Conservation (phyloP, 495 filamentous ascomycete species). For the Lophiostoma macrostomum region DNA sequence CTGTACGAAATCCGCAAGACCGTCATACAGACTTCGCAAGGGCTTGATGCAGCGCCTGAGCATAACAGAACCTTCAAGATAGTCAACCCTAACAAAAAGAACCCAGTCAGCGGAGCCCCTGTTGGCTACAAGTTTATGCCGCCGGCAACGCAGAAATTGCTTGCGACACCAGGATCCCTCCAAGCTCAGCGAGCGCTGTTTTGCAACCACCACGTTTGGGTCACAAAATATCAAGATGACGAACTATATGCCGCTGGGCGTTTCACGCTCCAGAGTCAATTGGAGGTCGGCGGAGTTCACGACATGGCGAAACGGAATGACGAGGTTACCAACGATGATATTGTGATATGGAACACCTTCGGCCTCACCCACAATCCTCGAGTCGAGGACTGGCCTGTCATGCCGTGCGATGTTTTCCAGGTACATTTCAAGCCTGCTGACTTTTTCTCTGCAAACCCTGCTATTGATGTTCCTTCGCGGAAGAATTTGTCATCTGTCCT, state of each 20-base stretch:
- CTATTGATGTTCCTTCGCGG: slow-evolving; percentile 52
- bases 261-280: slow-evolving; percentile 43
- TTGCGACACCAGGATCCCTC: slow-evolving; percentile 27
- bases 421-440: slow-evolving; percentile 52
- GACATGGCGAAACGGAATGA: slow-evolving; percentile 45
- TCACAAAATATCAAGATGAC: slow-evolving; percentile 38
- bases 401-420: slow-evolving; percentile 60
- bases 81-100: slow-evolving; percentile 31
- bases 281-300: slow-evolving; percentile 44
- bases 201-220: slow-evolving; percentile 37
- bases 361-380: slow-evolving; percentile 60
- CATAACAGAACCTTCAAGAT: slow-evolving; percentile 38
- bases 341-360: slow-evolving; percentile 62
- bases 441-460: slow-evolving; percentile 55
- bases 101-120: slow-evolving; percentile 34
- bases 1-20: slow-evolving; percentile 31
- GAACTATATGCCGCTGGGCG: slow-evolving; percentile 35
- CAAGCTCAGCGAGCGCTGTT: slow-evolving; percentile 31
- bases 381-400: slow-evolving; percentile 62
- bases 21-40: slow-evolving; percentile 25
- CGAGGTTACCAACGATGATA: slow-evolving; percentile 45
- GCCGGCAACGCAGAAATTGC: slow-evolving; percentile 36
- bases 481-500: slow-evolving; percentile 55
- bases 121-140: slow-evolving; percentile 39
- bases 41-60: slow-evolving; percentile 32